These are phyloP conservation scores for Wickerhamiella domercqiae DNA, from an alignment of 805 yeast species.

Conservation along the genomic window DNA sequence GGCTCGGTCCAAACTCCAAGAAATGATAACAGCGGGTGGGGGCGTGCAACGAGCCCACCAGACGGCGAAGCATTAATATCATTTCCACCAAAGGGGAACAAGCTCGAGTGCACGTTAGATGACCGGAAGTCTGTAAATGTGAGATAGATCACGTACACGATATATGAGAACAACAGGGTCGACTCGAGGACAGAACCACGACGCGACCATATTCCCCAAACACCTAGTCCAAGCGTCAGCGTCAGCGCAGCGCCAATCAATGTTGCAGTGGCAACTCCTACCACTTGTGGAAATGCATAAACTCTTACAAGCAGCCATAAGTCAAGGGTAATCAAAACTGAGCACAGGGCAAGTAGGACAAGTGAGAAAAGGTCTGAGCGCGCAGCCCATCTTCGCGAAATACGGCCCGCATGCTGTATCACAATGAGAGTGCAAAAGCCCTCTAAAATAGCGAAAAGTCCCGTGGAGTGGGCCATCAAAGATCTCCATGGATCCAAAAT, in stretches of 20 bases:
- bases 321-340: conserved; percentile 60
- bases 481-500: conserved; percentile 55
- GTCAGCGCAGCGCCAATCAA: conserved; percentile 77
- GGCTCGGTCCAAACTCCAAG: not conserved
- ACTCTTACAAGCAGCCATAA: conserved; percentile 69
- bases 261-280: conserved; percentile 63
- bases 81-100: conserved; percentile 9
- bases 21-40: conserved; percentile 1
- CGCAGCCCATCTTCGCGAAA: conserved; percentile 46
- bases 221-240: conserved; percentile 52
- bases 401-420: conserved; percentile 86
- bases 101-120: conserved; percentile 4
- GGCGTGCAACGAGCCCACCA: not conserved
- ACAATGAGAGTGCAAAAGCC: conserved; percentile 84
- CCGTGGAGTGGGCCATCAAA: conserved; percentile 65
- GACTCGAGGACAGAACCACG: conserved; percentile 86
- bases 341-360: conserved; percentile 52
- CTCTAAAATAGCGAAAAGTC: conserved; percentile 75
- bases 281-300: conserved; percentile 52
- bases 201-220: conserved; percentile 70
- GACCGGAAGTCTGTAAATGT: conserved; percentile 72
- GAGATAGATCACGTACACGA: conserved; percentile 84
- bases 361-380: conserved; percentile 71
- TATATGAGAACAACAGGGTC: conserved; percentile 72
- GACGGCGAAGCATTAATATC: not conserved